Evolutionary conservation across 2,329 filamentous ascomycete genomes (phyloP).

Genomic region (Chaetoscypha palmicola): DNA sequence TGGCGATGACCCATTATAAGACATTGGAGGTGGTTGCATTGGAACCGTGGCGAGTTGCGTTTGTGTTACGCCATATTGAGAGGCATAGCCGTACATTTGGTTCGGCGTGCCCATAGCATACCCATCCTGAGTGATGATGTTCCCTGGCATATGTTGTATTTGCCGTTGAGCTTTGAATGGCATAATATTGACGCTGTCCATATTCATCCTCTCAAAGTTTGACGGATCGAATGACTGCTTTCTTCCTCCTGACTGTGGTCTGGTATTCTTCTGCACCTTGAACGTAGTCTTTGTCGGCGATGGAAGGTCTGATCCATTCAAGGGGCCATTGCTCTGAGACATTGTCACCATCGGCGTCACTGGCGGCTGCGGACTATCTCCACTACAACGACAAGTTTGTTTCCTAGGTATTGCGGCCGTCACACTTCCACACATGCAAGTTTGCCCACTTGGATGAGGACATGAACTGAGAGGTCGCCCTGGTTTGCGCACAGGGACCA

Average conservation of each 20-base stretch:
- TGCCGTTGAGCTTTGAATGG: slow-evolving; percentile 27
- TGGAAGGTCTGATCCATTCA: slow-evolving; percentile 41
- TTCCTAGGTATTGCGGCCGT: slow-evolving; percentile 56
- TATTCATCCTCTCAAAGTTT: slow-evolving; percentile 46
- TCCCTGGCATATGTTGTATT: slow-evolving; percentile 21
- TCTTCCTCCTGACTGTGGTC: slow-evolving; percentile 20
- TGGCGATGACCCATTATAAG: slow-evolving; percentile 8
- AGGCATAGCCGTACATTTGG: slow-evolving; percentile 19
- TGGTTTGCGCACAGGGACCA: slow-evolving; percentile 65
- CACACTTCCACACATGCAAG: slow-evolving; percentile 55
- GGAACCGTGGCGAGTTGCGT: slow-evolving; percentile 17
- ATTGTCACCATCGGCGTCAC: slow-evolving; percentile 5
- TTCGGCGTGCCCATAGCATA: slow-evolving; percentile 18
- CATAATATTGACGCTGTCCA: slow-evolving; percentile 44
- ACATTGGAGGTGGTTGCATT: slow-evolving; percentile 18
- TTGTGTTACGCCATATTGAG: slow-evolving; percentile 23
- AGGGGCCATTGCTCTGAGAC: no score
- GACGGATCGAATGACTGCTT: slow-evolving; percentile 46
- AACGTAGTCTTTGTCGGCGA: slow-evolving; percentile 27
- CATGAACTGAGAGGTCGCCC: slow-evolving; percentile 64
- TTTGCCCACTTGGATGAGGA: slow-evolving; percentile 47
- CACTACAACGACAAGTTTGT: slow-evolving; percentile 48
- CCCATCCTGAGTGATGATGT: slow-evolving; percentile 18
- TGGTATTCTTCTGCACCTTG: slow-evolving; percentile 25
- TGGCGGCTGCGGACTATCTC: slow-evolving; percentile 19